phyloP scores from a whole-genome alignment of 345 rosid genomes.

The Sonneratia caseolaris region DNA sequence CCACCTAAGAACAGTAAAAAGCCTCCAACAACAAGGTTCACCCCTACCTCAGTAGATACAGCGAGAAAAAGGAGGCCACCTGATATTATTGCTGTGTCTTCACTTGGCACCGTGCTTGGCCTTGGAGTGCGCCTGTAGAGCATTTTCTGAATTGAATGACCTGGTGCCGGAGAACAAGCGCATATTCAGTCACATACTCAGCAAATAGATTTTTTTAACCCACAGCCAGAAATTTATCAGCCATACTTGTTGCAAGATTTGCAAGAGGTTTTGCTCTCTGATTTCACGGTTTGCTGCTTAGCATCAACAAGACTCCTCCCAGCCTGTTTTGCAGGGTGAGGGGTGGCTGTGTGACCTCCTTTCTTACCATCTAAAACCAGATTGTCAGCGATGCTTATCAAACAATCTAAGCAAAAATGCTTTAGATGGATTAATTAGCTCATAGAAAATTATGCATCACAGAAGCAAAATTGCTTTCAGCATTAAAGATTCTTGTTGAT shows the following conservation, averaged over 20 bases:
- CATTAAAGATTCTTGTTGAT: too few relatives aligned
- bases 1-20: too few relatives aligned
- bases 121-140: conserved; percentile 52
- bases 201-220: neutral
- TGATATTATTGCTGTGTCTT: neutral
- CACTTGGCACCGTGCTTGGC: conserved; percentile 57
- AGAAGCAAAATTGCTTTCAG: neutral
- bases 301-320: conserved; percentile 27
- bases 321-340: conserved; percentile 68
- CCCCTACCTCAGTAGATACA: too few relatives aligned
- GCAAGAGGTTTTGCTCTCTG: conserved; percentile 59
- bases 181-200: neutral
- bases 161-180: conserved; percentile 16
- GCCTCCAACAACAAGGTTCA: too few relatives aligned
- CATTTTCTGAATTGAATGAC: conserved; percentile 43
- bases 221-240: too few relatives aligned
- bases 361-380: conserved; percentile 61
- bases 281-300: conserved; percentile 45
- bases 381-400: neutral
- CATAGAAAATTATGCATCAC: neutral
- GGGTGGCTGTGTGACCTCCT: conserved; percentile 71
- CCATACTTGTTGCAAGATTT: conserved; percentile 64
- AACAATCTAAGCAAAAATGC: neutral
- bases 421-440: neutral
- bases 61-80: too few relatives aligned